Evolutionary conservation across 768 basidiomycete genomes (phyloP).

Genomic region (Ramaria sp.): DNA sequence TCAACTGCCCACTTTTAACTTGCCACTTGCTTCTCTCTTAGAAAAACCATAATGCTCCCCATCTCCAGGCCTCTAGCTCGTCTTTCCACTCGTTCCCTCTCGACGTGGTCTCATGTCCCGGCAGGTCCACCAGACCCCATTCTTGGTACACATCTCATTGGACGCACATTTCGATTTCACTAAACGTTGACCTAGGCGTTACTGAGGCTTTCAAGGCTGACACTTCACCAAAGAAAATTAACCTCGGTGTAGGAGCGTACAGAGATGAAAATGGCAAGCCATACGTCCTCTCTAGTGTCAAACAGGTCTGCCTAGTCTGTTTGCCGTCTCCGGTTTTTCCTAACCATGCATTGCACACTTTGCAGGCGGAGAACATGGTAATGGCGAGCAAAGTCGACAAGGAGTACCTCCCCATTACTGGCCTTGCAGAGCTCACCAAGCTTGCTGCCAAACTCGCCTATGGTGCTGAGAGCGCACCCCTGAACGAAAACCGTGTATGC

Average conservation of each 20-base stretch:
- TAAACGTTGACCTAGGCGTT: slow-evolving; percentile 43
- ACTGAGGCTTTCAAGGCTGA: slow-evolving; percentile 97
- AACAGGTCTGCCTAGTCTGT: slow-evolving; percentile 45
- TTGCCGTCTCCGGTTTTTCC: neutral
- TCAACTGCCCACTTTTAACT: neutral
- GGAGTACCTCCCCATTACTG: slow-evolving; percentile 95
- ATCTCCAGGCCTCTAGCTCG: slow-evolving; percentile 20
- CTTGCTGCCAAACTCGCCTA: slow-evolving; percentile 87
- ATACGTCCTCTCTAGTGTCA: slow-evolving; percentile 81
- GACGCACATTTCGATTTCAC: neutral
- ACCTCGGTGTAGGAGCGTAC: slow-evolving; percentile 96
- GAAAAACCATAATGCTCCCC: slow-evolving; percentile 1
- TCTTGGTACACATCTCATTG: slow-evolving; percentile 46
- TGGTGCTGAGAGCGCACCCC: slow-evolving; percentile 64
- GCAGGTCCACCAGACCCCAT: slow-evolving; percentile 91
- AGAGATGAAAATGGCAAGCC: slow-evolving; percentile 92
- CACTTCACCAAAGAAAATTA: slow-evolving; percentile 86
- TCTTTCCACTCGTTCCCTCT: slow-evolving; percentile 35
- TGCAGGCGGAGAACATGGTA: slow-evolving; percentile 69
- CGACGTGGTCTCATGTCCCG: slow-evolving; percentile 73
- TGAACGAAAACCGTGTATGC: slow-evolving; percentile 65
- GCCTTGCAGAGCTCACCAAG: slow-evolving; percentile 75
- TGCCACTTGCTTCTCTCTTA: neutral
- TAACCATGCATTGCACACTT: slow-evolving; percentile 7
- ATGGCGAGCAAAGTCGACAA: slow-evolving; percentile 66